Conservation (phyloP, 129 eudicot species). For the Gnaphalium uliginosum region DNA sequence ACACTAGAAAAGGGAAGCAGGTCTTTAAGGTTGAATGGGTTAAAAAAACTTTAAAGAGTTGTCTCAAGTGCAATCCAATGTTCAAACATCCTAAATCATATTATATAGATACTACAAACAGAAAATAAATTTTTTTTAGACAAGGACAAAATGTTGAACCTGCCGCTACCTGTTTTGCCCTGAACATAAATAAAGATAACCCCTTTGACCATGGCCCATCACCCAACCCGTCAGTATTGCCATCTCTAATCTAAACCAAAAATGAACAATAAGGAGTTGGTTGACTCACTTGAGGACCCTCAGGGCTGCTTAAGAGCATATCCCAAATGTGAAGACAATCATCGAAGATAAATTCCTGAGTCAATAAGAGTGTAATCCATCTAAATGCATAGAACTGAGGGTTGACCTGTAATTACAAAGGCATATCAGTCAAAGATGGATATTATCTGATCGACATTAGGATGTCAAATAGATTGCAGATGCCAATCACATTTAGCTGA, state of each 20-base stretch:
- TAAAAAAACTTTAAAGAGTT: background rate
- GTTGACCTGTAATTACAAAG: conserved; percentile 44
- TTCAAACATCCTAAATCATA: background rate
- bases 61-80: background rate
- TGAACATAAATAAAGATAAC: background rate
- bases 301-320: conserved; percentile 50
- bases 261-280: background rate
- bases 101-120: no score
- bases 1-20: background rate
- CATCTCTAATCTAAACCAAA: conserved; percentile 5
- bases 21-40: background rate
- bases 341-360: conserved; percentile 56
- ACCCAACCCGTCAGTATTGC: background rate
- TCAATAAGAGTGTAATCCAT: conserved; percentile 66
- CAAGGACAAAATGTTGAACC: background rate
- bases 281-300: conserved; percentile 54
- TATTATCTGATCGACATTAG: conserved; percentile 1
- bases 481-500: conserved; percentile 14
- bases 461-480: conserved; percentile 2
- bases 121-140: background rate
- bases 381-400: conserved; percentile 66
- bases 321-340: conserved; percentile 55
- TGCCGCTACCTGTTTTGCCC: background rate
- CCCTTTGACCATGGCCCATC: background rate
- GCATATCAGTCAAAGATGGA: conserved; percentile 23